phyloP scores from a whole-genome alignment of 2,329 filamentous ascomycete genomes.

The Nectriaceae sp. region DNA sequence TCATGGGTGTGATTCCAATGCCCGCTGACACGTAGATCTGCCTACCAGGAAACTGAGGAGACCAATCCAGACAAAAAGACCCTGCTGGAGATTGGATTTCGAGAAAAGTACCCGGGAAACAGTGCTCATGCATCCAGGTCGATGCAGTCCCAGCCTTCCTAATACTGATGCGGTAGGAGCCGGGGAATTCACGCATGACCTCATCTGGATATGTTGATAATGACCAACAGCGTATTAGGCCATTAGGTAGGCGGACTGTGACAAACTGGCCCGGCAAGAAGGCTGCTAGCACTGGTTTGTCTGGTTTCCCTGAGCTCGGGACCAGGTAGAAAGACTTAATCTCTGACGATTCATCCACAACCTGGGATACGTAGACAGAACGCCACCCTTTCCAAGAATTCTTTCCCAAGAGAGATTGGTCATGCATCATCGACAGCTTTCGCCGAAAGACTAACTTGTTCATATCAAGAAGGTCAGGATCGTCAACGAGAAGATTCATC shows the following conservation, averaged over 20 bases:
- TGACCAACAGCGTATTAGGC: not conserved
- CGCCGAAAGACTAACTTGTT: not conserved
- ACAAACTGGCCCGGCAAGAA: not conserved
- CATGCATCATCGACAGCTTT: not conserved
- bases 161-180: not conserved
- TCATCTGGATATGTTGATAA: not conserved
- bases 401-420: not conserved
- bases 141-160: not conserved
- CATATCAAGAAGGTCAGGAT: not conserved
- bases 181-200: not conserved
- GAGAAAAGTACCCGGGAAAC: not conserved
- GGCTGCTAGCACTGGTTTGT: not conserved
- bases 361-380: not conserved
- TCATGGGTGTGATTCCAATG: not conserved
- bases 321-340: not conserved
- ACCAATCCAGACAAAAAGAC: not conserved
- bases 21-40: not conserved
- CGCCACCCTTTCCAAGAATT: not conserved
- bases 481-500: not conserved
- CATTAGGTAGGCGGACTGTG: not conserved
- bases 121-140: not conserved
- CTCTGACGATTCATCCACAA: not conserved
- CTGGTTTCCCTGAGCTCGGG: not conserved
- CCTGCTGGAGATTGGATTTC: not conserved
- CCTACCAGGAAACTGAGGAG: not conserved